Conservation (phyloP, 176 grass and related monocot genomes). For the Avena atlantica region DNA sequence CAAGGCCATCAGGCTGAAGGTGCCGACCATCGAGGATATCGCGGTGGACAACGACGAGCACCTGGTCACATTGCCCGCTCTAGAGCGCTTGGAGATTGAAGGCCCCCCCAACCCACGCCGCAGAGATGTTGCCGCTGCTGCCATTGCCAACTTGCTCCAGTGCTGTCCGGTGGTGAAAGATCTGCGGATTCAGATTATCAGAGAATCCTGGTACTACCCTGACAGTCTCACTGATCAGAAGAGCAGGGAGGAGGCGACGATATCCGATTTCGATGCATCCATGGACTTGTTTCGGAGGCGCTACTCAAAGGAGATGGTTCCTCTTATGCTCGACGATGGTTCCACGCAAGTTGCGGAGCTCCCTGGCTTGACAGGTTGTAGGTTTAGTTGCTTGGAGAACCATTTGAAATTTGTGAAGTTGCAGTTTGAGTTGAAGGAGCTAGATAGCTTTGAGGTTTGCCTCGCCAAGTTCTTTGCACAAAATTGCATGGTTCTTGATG, state of each 20-base stretch:
- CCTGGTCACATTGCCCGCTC: not conserved
- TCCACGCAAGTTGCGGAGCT: not conserved
- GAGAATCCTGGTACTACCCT: not conserved
- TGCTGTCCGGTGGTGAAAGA: not conserved
- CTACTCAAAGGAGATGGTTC: not conserved
- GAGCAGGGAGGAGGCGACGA: not conserved
- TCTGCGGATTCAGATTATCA: not conserved
- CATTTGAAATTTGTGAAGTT: slow-evolving; percentile 20
- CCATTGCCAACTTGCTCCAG: not conserved
- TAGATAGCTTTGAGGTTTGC: not conserved
- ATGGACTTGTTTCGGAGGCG: not conserved
- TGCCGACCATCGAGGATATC: not conserved
- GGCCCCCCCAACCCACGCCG: not conserved
- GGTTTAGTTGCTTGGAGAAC: not conserved
- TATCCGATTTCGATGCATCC: not conserved
- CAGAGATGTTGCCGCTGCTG: not conserved
- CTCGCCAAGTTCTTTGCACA: not conserved
- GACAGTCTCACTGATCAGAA: too few species aligned
- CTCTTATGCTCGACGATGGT: not conserved
- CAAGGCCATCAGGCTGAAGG: not conserved
- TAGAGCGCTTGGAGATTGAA: not conserved
- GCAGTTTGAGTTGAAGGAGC: not conserved
- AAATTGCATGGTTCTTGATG: not conserved
- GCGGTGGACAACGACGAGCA: not conserved
- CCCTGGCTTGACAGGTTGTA: not conserved